phyloP scores from a whole-genome alignment of 225 moss, liverwort and hornwort species.

The Bryum argenteum region DNA sequence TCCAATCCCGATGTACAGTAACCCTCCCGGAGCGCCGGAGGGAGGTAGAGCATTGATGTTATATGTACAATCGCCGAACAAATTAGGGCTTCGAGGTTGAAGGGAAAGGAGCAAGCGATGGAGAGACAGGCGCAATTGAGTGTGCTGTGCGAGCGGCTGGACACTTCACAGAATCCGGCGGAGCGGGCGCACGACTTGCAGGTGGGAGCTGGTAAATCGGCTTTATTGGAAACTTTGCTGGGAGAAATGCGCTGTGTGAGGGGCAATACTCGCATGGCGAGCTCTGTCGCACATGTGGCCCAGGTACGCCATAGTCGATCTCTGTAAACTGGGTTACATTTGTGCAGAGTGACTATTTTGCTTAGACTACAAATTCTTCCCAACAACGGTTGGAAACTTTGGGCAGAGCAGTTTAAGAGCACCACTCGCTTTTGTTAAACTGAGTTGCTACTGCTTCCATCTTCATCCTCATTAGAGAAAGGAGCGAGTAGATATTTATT shows the following conservation, averaged over 20 bases:
- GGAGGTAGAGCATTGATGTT: no score
- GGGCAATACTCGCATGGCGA: constrained; percentile 58
- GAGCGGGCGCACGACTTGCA: constrained; percentile 44
- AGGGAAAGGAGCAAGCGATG: no score
- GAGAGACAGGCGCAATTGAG: no score
- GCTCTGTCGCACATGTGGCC: constrained; percentile 75
- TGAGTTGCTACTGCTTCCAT: constrained; percentile 23
- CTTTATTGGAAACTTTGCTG: constrained; percentile 73
- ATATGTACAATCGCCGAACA: no score
- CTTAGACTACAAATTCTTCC: no score
- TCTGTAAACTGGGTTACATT: constrained; percentile 23
- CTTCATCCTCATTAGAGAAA: no score
- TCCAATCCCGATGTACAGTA: no score
- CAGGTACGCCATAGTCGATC: constrained; percentile 51
- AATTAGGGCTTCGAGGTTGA: no score
- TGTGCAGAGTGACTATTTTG: neutral
- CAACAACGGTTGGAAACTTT: constrained; percentile 7
- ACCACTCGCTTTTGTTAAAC: constrained; percentile 13
- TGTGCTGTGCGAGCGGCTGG: no score
- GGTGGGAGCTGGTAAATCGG: constrained; percentile 93
- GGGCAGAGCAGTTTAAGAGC: neutral
- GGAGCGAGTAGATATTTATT: no score
- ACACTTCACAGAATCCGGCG: no score
- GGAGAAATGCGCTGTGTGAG: constrained; percentile 88
- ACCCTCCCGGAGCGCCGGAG: no score